Evolutionary conservation across 352 stramenopile genomes (phyloP), one percentile per base, ranked within the genome.

Genomic region (Phytophthora europaea): DNA sequence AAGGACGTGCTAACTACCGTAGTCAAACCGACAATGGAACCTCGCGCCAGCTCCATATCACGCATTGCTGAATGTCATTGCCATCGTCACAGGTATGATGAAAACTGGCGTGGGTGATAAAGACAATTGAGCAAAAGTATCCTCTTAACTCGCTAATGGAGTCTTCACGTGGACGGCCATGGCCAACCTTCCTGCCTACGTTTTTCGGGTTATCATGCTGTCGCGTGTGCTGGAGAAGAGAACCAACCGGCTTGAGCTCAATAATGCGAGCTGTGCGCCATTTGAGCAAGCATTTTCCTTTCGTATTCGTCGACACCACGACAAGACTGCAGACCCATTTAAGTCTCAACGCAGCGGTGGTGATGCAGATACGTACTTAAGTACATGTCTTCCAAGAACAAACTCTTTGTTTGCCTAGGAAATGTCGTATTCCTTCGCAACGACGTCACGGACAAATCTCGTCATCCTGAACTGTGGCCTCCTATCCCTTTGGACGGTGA

Each of bases 81-180:
- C 33, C 3, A 38, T 63, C n/a, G 38, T 20, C n/a, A 38, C 62
- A 28, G 12, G n/a, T n/a, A n/a, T n/a, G 7, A 52, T 56, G 62
- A 62, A 69, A 69, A 38, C 28, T 34, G 62, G 38, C 16, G 52
- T 63, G 23, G 62, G 51, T 20, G 51, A 69, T 45, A 38, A 68
- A 34, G 61, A 68, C 40, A 28, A 45, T 13, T 62, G 38, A 18
- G 15, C 26, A 20, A 38, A 69, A 53, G 52, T 47, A n/a, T 12
- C 62, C 10, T 63, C 62, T 7, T 38, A 69, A 22, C 28, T 63
- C 13, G 15, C 55, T 20, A 69, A 33, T 15, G 62, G 62, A 6
- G 34, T 68, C 8, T 50, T 62, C 20, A 69, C 38, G 12, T 69
- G 52, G 62, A 63, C 59, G 9, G 31, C 62, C 4, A 38, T 69